Base-by-base conservation (phyloP, 352 stramenopile genomes). In the Pythium plurisporium region DNA sequence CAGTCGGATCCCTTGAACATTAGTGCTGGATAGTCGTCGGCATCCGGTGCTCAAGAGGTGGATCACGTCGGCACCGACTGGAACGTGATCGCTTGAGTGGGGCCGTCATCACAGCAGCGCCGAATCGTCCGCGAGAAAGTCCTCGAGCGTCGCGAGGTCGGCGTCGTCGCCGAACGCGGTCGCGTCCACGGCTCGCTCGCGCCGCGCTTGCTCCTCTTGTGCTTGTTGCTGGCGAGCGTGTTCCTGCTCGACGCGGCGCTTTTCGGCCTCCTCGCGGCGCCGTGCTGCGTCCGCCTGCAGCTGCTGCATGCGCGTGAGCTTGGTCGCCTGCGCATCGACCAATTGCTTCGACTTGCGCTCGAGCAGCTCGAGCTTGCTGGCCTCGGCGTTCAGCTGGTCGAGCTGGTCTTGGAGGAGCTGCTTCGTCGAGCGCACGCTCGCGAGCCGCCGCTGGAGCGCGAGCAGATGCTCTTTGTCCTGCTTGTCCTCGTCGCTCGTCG, bases 271-370 rank as follows among this genome's bases (percentile, higher is more conserved):
- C 5, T 62, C 55, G 19, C 64, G 49, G n/a, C 76, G 67, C 48
- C 48, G 56, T n/a, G 72, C 67, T 46, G 82, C 75, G 15, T 84
- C 64, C n/a, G 74, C 71, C 53, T 89, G 81, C 7, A 91, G 64
- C 20, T 82, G 67, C 55, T 86, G 27, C 62, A 91, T 78, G 26
- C 81, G 81, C 15, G 67, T 74, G 17, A 82, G 75, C 37, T 74
- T 73, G 22, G 19, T 73, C 25, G 46, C 34, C 2, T 73, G 34
- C 0, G 56, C 34, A 26, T 55, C 50, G 17, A 42, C 23, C 17
- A 55, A 76, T 62, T 55, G 53, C 42, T 29, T 53, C 12, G 44
- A 56, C 48, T 68, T 59, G 47, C 55, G 46, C 30, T 60, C 54
- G 36, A 56, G 30, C 15, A 43, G 33, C 29, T 68, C 61, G 27